Percentiles rank a stretch among this genome's conserved stretches.
phyloP scores from a whole-genome alignment of 2,329 filamentous ascomycete genomes.

The Sporothrix euskadiensis region DNA sequence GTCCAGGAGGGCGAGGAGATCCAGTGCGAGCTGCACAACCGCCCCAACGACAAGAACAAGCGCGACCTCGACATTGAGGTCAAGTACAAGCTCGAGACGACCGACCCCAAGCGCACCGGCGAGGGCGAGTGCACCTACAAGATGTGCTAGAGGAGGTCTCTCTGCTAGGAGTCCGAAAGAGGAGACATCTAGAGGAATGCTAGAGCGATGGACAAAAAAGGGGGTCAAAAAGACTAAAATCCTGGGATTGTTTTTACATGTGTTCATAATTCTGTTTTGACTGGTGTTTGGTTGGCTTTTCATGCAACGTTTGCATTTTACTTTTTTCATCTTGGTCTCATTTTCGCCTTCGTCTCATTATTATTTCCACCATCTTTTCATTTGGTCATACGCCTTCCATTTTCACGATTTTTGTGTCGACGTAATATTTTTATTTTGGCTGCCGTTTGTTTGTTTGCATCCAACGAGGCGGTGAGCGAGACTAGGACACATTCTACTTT shows the following conservation, averaged over 20 bases:
- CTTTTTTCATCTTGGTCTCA: conserved; percentile 9
- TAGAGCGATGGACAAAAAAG: not conserved
- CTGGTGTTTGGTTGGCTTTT: conserved; percentile 18
- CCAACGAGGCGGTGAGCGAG: not conserved
- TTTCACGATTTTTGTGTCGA: not conserved
- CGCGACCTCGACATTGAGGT: conserved; percentile 92
- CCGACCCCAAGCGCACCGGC: conserved; percentile 68
- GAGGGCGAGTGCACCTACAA: conserved; percentile 77
- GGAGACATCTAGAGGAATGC: not conserved
- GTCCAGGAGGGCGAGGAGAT: conserved; percentile 85
- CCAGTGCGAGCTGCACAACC: conserved; percentile 71
- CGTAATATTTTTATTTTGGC: not conserved
- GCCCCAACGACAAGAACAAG: conserved; percentile 90
- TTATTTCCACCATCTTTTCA: not conserved
- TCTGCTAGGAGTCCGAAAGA: not conserved
- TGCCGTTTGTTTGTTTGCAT: not conserved
- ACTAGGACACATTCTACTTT: not conserved
- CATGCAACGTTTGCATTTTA: not conserved
- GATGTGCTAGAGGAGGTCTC: conserved; percentile 58
- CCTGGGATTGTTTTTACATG: not conserved
- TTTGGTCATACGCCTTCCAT: not conserved
- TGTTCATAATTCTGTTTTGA: not conserved
- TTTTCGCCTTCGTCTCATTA: not conserved
- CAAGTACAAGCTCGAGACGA: conserved; percentile 75
- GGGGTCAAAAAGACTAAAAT: not conserved